Evolutionary conservation across 495 filamentous ascomycete genomes (phyloP), one percentile per base, ranked within the genome.

Genomic region (Annulohypoxylon maeteangense): DNA sequence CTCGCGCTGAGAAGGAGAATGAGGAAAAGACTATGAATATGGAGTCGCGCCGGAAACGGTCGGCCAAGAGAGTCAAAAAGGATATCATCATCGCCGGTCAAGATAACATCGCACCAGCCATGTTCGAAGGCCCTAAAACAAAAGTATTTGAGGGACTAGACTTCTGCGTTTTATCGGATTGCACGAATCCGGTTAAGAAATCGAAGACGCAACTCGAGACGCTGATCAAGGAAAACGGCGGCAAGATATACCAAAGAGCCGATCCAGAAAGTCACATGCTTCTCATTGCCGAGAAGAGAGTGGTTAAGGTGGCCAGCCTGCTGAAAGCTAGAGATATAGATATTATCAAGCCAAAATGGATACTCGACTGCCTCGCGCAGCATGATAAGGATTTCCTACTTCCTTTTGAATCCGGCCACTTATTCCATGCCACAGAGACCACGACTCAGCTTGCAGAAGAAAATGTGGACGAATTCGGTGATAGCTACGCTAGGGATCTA

Each of bases 151-250:
- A 89, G 45, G 91, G 91, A 1, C 81, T 93, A 8, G 90, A 87
- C 44, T 97, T 99, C 75, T 97, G 90, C 85, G 85, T 82, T 70
- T 68, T 86, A 25, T 83, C 78, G 5, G 82, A 85, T 45, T 75
- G 78, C 65, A 50, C 81, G 6, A 69, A 71, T 14, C 83, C 80
- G 1, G 63, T 80, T 14, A 95, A 93, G 80, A 91, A 87, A 74
- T 83, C 86, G 29, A 98, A 98, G 75, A 82, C 86, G 0, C 89
- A 94, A 54, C 79, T 98, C n/a, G 94, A 98, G 76, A 85, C 89
- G 44, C 82, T 98, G 1, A 87, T 98, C 72, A 98, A 98, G 78
- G 84, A 88, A 20, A 88, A 98, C 61, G 96, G 95, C 22, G 95
- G 94, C n/a, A 88, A 82, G 38, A 87, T 97, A 45, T 90, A 89